Evolutionary conservation across 106 monocot species (phyloP), one percentile per base, ranked within the genome.

Genomic region (Phalaenopsis equestris): DNA sequence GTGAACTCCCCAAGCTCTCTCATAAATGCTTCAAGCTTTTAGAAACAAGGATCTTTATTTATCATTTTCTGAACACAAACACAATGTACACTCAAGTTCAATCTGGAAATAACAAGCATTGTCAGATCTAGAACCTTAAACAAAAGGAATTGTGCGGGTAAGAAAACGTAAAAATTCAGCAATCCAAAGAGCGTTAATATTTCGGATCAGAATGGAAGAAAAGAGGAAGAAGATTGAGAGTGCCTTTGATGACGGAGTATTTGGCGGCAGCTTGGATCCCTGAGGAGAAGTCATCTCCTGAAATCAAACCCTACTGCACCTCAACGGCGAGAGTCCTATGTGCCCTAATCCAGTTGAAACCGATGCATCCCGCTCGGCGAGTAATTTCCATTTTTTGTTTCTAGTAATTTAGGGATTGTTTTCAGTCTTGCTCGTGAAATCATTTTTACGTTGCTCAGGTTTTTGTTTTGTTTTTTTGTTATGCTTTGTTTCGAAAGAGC

Each of bases 261-360:
- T 52, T 42, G 48, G 11, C 9, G 49, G 23, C 49, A 49, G 21
- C 76, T 76, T 76, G 21, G 23, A 76, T 48, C 76, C 14, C 18
- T 74, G 37, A 24, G 76, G 76, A 48, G 76, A 23, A 76, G 24
- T 42, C 76, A 76, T 76, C 76, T 49, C 23, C 11, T 23, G 49
- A 76, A 76, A 45, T 19, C 17, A 74, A 76, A 74, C 49, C 76
- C 76, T 76, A 48, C 3, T 30, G 49, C 5, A 3, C 18, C 43
- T 49, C 76, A 24, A 76, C 48, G 11, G 76, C 23, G n/a, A 45
- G 48, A 75, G 75, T 2, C 1, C 14, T 52, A 48, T 18, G 76
- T 30, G 76, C 76, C 76, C 30, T 49, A 49, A 6, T n/a, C 4
- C 19, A 74, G 19, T 74, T 74, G n/a, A 72, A 74, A 74, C 18